Conservation (phyloP, 1,284 basidiomycete species). For the Cryptococcus jaspeensis region DNA sequence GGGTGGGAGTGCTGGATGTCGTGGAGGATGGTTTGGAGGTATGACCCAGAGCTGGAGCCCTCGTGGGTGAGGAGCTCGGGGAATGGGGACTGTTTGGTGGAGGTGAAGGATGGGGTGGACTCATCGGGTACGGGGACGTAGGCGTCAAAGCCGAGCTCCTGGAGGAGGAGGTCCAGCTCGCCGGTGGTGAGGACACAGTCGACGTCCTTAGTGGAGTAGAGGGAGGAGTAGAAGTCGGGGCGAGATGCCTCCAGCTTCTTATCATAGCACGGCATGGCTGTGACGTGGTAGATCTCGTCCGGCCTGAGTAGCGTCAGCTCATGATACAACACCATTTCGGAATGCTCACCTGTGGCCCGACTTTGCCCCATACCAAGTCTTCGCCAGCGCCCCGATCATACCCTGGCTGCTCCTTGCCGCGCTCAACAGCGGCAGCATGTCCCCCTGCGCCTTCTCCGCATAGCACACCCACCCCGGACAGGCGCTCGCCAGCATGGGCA, state of each 20-base stretch:
- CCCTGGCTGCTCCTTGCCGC: constrained; percentile 90
- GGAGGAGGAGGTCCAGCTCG: constrained; percentile 84
- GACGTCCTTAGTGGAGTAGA: constrained; percentile 80
- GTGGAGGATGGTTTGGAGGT: constrained; percentile 73
- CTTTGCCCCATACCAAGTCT: constrained; percentile 69
- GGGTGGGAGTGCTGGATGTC: constrained; percentile 55
- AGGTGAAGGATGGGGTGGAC: not conserved
- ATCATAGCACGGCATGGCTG: constrained; percentile 99
- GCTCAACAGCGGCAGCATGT: constrained; percentile 88
- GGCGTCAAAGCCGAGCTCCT: constrained; percentile 78
- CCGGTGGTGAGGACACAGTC: constrained; percentile 98
- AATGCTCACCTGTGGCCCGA: constrained; percentile 65
- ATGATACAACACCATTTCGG: not conserved
- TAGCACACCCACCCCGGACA: constrained; percentile 99
- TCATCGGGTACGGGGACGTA: constrained; percentile 35
- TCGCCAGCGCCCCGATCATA: constrained; percentile 89
- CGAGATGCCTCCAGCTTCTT: constrained; percentile 98
- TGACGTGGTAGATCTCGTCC: constrained; percentile 86
- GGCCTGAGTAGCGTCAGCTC: constrained; percentile 57
- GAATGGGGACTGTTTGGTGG: constrained; percentile 47
- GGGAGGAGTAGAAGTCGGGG: constrained; percentile 79
- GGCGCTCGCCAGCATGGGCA: constrained; percentile 92
- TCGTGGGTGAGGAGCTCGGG: constrained; percentile 75
- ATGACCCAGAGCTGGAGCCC: constrained; percentile 91
- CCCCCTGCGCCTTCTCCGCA: constrained; percentile 94